Evolutionary conservation across 371 early-diverging fungal genomes (phyloP).

Genomic region (Lichtheimia ramosa): DNA sequence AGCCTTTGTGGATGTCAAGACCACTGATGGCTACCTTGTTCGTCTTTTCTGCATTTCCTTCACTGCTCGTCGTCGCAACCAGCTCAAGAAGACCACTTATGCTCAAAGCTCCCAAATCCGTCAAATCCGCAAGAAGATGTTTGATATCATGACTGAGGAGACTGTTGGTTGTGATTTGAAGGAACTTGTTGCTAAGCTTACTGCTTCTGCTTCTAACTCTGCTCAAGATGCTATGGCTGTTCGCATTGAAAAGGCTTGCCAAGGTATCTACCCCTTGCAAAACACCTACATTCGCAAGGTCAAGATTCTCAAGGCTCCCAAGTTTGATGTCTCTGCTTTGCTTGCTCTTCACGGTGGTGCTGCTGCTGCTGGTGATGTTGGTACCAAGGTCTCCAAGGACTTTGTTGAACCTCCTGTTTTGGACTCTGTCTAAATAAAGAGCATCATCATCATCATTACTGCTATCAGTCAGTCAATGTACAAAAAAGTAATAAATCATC

Average conservation of each 20-base stretch:
- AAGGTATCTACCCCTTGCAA: no score
- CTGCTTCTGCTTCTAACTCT: no score
- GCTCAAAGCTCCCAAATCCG: no score
- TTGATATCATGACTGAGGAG: no score
- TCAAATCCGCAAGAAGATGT: no score
- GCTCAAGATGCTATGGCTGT: no score
- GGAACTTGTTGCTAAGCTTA: no score
- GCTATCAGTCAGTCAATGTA: not conserved
- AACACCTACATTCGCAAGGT: no score
- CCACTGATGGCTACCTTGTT: conserved; percentile 99
- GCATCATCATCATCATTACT: not conserved
- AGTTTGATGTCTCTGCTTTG: conserved; percentile 94
- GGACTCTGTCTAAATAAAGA: conserved; percentile 67
- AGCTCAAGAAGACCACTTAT: no score
- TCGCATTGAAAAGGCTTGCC: no score
- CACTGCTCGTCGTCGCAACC: conserved; percentile 96
- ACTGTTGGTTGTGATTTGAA: no score
- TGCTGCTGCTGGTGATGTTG: conserved; percentile 81
- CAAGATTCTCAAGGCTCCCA: conserved; percentile 99
- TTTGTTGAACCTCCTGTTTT: conserved; percentile 84
- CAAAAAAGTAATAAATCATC: not conserved
- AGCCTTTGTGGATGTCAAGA: no score
- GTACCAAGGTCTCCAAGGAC: conserved; percentile 71
- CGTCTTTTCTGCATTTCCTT: conserved; percentile 98
- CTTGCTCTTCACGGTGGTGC: conserved; percentile 94